Percentiles rank a stretch among this genome's conserved stretches.
Conservation (phyloP, 2,329 filamentous ascomycete genomes). For the Cladosporium sp. region DNA sequence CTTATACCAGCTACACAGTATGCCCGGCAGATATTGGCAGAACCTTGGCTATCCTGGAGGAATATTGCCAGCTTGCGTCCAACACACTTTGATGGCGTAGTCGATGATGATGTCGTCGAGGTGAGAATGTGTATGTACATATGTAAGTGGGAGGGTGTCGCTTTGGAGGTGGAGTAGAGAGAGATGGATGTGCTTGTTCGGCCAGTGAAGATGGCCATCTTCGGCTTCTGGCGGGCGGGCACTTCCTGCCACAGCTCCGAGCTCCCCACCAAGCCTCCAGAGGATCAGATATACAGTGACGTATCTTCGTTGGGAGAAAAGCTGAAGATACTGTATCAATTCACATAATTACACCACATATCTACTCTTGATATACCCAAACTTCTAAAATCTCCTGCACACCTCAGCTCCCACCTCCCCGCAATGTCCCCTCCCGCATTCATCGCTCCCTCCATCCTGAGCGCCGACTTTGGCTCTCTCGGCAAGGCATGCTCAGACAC, state of each 20-base stretch:
- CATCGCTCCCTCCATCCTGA: slow-evolving; percentile 97
- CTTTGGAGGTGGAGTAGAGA: background rate
- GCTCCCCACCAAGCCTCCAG: slow-evolving; percentile 7
- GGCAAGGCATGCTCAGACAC: slow-evolving; percentile 83
- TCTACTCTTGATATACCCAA: background rate
- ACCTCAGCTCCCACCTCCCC: slow-evolving; percentile 2
- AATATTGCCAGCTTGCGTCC: background rate
- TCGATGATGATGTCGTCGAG: background rate
- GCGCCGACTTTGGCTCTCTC: slow-evolving; percentile 89
- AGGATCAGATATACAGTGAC: slow-evolving; percentile 1
- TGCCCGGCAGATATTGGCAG: background rate
- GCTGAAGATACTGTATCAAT: background rate
- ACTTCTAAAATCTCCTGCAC: background rate
- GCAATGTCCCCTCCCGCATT: slow-evolving; percentile 87
- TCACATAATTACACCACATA: background rate
- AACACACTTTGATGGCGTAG: background rate
- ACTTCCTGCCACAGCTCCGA: background rate
- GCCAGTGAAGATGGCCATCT: background rate
- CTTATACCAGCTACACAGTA: slow-evolving; percentile 2
- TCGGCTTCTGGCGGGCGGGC: background rate
- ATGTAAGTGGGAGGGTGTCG: background rate
- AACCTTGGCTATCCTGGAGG: background rate
- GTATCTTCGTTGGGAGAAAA: slow-evolving; percentile 14
- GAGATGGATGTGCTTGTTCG: background rate
- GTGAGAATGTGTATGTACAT: background rate